Evolutionary conservation across 2,329 filamentous ascomycete genomes (phyloP), one percentile per base, ranked within the genome.

Genomic region (Trichoderma arundinaceum): DNA sequence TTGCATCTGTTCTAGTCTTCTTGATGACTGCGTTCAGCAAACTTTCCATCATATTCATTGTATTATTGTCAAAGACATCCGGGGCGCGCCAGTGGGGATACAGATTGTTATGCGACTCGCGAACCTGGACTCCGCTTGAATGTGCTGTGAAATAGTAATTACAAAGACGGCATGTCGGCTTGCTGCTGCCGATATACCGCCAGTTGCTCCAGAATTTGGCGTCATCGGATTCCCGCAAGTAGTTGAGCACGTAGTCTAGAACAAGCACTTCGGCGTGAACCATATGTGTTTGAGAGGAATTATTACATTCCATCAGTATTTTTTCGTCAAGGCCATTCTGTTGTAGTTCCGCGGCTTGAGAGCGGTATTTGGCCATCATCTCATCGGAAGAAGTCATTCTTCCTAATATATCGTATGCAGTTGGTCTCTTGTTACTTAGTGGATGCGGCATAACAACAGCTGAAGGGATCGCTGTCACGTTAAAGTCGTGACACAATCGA

Each of bases 111-210:
- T 80, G 78, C 0, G 73, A 69, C 2, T 70, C 39, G 0, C 79
- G 72, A 1, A 76, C 73, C 2, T 68, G 56, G 2, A 79, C 71
- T 0, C 70, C 66, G 2, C 70, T 65, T 0, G 69, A 68, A 39
- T 75, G 72, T 0, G 69, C 68, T 1, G 62, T 57, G n/a, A 81
- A 78, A 57, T 78, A 81, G 54, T 76, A 74, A 3, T 70, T 46
- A 32, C 79, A 81, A 1, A 81, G 72, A 0, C 74, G 72, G 39
- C 79, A 81, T 0, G 78, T 76, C 0, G 78, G 78, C 67, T 81
- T 81, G 69, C 78, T 79, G 33, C 71, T 72, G 0, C 78, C 79
- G n/a, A 81, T 78, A 61, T 80, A 81, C 13, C 68, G 71, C 65
- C 71, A 74, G 8, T 69, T 66, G 0, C 66, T 46, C 64, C 77